Conservation (phyloP, 345 rosid genomes). For the Eucalyptus curtisii region DNA sequence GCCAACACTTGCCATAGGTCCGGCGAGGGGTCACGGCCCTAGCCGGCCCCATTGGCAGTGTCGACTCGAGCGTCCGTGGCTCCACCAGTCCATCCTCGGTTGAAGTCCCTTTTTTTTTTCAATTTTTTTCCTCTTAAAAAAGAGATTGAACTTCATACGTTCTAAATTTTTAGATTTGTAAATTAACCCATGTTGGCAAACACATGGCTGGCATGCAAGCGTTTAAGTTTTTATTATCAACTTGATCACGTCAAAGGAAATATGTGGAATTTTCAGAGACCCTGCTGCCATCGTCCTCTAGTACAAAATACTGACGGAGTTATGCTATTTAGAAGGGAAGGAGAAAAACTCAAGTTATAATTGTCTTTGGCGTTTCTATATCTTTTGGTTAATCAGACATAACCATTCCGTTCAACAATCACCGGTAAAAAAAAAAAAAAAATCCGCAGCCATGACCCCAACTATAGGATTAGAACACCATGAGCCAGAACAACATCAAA, state of each 20-base stretch:
- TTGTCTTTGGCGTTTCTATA: not conserved
- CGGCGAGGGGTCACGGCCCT: fast-evolving
- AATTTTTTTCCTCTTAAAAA: not conserved
- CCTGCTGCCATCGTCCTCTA: not conserved
- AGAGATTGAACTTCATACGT: not conserved
- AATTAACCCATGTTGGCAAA: not conserved
- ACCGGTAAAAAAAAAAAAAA: not conserved
- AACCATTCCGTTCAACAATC: not conserved
- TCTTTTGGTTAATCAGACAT: not conserved
- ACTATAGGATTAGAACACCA: not conserved
- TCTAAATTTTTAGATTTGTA: not conserved
- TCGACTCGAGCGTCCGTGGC: not conserved
- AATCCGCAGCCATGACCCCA: not conserved
- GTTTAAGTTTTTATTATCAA: not conserved
- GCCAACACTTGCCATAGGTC: not conserved
- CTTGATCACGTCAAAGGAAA: not conserved
- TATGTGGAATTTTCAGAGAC: not conserved
- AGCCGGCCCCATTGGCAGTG: not conserved
- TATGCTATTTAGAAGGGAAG: not conserved
- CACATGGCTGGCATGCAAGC: not conserved
- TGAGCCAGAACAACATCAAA: not conserved
- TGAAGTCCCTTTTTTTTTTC: too few species aligned
- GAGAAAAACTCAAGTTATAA: not conserved
- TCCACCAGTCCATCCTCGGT: not conserved
- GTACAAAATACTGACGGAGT: not conserved